phyloP scores from a whole-genome alignment of 2,329 filamentous ascomycete genomes.

The Daldinia sp. region DNA sequence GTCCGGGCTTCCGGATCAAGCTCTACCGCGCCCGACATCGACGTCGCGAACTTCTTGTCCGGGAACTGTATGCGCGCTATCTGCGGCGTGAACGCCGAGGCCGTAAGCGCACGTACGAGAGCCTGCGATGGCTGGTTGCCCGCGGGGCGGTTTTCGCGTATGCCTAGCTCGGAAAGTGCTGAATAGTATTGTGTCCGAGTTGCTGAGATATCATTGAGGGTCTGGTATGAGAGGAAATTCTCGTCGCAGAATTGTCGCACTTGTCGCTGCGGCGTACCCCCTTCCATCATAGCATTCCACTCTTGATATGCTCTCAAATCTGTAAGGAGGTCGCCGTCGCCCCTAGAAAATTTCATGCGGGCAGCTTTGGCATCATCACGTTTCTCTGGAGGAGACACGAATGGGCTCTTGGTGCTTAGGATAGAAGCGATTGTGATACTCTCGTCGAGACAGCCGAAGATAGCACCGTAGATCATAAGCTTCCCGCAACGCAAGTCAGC shows the following conservation, averaged over 20 bases:
- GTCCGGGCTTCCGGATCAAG: conserved; percentile 91
- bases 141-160: conserved; percentile 54
- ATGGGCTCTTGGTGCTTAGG: conserved; percentile 88
- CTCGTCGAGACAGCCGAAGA: conserved; percentile 91
- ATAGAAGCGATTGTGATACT: conserved; percentile 91
- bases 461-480: conserved; percentile 92
- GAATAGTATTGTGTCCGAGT: conserved; percentile 88
- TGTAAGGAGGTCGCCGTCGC: conserved; percentile 88
- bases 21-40: conserved; percentile 89
- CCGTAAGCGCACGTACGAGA: conserved; percentile 77
- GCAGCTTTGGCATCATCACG: conserved; percentile 85
- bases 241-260: conserved; percentile 83
- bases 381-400: conserved; percentile 84
- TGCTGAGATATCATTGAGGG: conserved; percentile 87
- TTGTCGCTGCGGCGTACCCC: conserved; percentile 70
- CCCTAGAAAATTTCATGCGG: conserved; percentile 77
- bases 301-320: conserved; percentile 86
- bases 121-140: conserved; percentile 52
- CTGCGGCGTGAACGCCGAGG: conserved; percentile 83
- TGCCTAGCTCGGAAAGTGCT: conserved; percentile 86
- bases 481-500: conserved; percentile 94
- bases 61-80: conserved; percentile 93
- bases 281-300: conserved; percentile 75
- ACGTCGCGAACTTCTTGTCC: conserved; percentile 92
- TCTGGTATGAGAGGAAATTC: conserved; percentile 86